Base-by-base conservation (phyloP, 2,329 filamentous ascomycete genomes). In the Fusarium penzigii region DNA sequence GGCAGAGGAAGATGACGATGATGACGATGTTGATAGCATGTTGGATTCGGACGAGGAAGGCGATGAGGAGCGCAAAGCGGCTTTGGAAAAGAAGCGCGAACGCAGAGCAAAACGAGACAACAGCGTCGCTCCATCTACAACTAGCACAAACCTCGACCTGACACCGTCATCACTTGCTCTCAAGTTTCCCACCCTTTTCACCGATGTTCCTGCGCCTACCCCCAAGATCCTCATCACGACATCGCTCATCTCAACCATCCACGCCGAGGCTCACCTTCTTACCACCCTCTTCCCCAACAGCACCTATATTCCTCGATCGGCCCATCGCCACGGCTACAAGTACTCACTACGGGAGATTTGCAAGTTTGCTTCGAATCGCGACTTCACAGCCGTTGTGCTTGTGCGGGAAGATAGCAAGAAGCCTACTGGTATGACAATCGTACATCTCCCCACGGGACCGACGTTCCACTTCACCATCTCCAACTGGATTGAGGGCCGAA, bases 221-320 rank as follows among this genome's bases (percentile, higher is more conserved):
- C 92, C 94, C 46, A 96, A 97, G 73, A 86, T 97, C 58, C 85
- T 99, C 39, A 83, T 99, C 67, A 99, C 94, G 1, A 97, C 94
- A 8, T 89, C 86, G 12, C 80, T 97, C 65, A 92, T 96, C 75
- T 91, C 89, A 12, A 93, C 88, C 2, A 83, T 97, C 12, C 93
- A 99, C 77, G 73, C 87, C 56, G 85, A 96, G 77, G 92, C 91
- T 44, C 74, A 89, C 53, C 80, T 92, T 39, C 82, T 97, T 54
- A 89, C 87, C 55, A 82, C 83, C 10, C 77, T 97, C 54, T 95
- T 97, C 75, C 93, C 94, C 20, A 92, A 95, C 75, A 79, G 77
- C 51, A 87, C 88, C 70, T 97, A 97, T 74, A 89, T 99, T 62
- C 90, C 86, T 2, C 88, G 94, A 52, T 92, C 89, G 8, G 84